A percentile compares a stretch with the other conserved stretches of the same genome.
Evolutionary conservation across 78 protist species (phyloP).

Genomic region (Dictyostelium brefeldianum): DNA sequence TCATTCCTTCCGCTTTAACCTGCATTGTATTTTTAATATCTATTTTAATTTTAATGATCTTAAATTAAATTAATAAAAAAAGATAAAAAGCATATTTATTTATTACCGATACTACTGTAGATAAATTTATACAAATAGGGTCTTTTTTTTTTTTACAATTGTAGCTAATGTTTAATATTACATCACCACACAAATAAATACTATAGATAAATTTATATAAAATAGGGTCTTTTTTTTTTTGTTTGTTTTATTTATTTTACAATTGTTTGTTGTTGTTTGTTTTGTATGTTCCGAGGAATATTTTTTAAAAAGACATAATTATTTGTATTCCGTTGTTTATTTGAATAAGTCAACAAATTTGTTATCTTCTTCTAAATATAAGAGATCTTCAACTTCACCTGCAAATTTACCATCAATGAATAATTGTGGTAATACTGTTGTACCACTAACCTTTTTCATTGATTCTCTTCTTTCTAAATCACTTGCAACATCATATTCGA

Average conservation of each 20-base stretch:
- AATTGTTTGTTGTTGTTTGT: background rate
- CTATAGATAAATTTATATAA: too few species aligned
- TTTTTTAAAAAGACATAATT: background rate
- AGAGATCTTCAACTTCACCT: conserved; percentile 53
- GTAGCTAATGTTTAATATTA: too few species aligned
- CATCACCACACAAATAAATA: too few species aligned
- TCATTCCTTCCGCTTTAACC: too few species aligned
- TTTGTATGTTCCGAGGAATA: background rate
- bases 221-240: too few species aligned
- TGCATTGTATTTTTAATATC: too few species aligned
- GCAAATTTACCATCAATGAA: conserved; percentile 64
- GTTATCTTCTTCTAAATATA: conserved; percentile 31
- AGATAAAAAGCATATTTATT: too few species aligned
- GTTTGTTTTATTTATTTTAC: background rate
- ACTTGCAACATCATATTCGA: conserved; percentile 80
- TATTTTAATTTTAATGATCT: too few species aligned
- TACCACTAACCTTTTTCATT: conserved; percentile 61
- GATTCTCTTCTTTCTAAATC: conserved; percentile 45
- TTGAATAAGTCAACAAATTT: conserved; percentile 49
- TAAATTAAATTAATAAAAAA: too few species aligned
- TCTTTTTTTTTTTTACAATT: too few species aligned
- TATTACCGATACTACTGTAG: too few species aligned
- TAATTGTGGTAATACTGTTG: conserved; percentile 56
- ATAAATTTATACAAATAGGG: too few species aligned
- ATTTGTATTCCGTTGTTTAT: conserved; percentile 18